A percentile compares a stretch with the other conserved stretches of the same genome.
Conservation (phyloP, 805 yeast species). For the Candida krabiensis region DNA sequence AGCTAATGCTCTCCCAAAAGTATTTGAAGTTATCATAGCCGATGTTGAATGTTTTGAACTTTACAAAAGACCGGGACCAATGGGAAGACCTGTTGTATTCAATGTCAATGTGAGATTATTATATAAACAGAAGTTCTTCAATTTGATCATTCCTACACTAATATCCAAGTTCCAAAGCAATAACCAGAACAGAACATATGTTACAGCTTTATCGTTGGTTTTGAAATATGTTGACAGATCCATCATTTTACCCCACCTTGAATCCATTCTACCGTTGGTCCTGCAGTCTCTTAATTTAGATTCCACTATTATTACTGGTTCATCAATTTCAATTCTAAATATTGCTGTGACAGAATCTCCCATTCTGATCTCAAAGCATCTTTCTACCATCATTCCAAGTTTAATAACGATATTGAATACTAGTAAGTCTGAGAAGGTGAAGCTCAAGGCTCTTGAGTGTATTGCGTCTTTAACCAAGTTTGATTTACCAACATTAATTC, state of each 20-base stretch:
- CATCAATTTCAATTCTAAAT: conserved; percentile 26
- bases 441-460: conserved; percentile 58
- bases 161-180: conserved; percentile 44
- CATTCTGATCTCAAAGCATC: conserved; percentile 50
- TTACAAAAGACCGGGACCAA: conserved; percentile 32
- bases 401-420: conserved; percentile 40
- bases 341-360: conserved; percentile 53
- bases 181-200: conserved; percentile 42
- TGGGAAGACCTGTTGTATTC: conserved; percentile 32
- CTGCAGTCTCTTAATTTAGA: conserved; percentile 52
- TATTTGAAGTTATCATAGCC: conserved; percentile 64
- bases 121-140: conserved; percentile 80
- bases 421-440: conserved; percentile 41
- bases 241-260: conserved; percentile 64
- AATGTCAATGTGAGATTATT: conserved; percentile 63
- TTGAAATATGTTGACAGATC: conserved; percentile 63
- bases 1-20: conserved; percentile 47
- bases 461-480: conserved; percentile 49
- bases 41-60: conserved; percentile 62
- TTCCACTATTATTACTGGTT: conserved; percentile 21
- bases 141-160: conserved; percentile 54
- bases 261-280: conserved; percentile 66
- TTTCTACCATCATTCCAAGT: conserved; percentile 56
- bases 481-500: conserved; percentile 43
- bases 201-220: conserved; percentile 67